Base-by-base conservation (phyloP, 257 asterid genomes). In the Fraxinus cuspidata region DNA sequence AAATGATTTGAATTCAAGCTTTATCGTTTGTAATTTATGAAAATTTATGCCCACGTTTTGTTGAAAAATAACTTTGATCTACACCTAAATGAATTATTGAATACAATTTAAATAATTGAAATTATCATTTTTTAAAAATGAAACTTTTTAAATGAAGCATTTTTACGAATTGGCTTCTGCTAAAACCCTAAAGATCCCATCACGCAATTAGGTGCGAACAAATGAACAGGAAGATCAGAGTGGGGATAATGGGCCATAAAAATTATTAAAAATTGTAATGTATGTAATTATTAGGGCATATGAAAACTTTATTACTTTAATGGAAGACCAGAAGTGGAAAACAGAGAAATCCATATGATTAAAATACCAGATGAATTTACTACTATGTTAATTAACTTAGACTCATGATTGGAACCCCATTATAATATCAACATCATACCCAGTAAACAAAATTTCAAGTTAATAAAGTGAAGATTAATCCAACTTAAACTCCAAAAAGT, bases 301-400 rank as follows among this genome's bases (percentile, higher is more conserved):
- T 58, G 81, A 53, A 77, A 77, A 23, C 44, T 77, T 77, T 34
- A 23, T 16, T 18, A 5, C 7, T 9, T 40, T 38, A 70, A 34
- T 56, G 76, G 38, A 70, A 35, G 18, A 37, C 58, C 63, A 66
- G 47, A 40, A 75, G 79, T 38, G 79, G 42, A 28, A n/a, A 64
- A 19, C 64, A 53, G 25, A 53, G 25, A 6, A 19, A 2, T n/a
- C 27, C 7, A 6, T 56, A 56, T n/a, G 23, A 31, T 53, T 71
- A 5, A 32, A 23, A 40, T 6, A 42, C 74, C 8, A 42, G 64
- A 44, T 25, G 65, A 74, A 15, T 56, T 56, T n/a, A 37, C 78
- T 58, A 34, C 16, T 16, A 21, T 23, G 65, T 21, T 56, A 53
- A 5, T 53, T 53, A 53, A 18, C 64, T 37, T 37, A 37, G 42